Conservation (phyloP, 2,329 filamentous ascomycete species). For the Akanthomyces muscarius region DNA sequence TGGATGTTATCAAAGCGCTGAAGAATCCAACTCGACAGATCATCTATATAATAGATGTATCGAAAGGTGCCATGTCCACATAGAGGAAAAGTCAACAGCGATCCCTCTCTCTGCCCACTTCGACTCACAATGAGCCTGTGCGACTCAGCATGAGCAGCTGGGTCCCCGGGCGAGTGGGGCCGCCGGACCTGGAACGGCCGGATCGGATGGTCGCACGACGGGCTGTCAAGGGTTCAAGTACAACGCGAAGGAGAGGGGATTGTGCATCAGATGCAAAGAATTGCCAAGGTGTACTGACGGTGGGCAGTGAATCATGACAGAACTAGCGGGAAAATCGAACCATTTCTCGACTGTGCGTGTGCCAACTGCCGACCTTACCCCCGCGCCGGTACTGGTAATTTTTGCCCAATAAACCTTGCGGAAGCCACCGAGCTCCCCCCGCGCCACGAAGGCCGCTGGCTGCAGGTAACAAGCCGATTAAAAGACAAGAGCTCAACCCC, state of each 20-base stretch:
- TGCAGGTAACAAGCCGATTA: not conserved
- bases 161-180: conserved; percentile 3
- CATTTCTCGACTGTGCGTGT: not conserved
- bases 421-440: not conserved
- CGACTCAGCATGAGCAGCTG: not conserved
- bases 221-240: not conserved
- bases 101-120: conserved; percentile 10
- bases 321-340: not conserved
- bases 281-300: not conserved
- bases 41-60: not conserved
- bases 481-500: not conserved
- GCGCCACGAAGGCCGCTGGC: not conserved
- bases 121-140: conserved; percentile 6
- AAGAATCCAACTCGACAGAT: too few species aligned
- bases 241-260: too few species aligned
- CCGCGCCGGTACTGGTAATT: not conserved
- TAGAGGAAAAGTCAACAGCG: too few species aligned
- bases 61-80: not conserved
- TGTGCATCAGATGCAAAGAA: not conserved
- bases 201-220: not conserved
- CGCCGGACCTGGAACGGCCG: not conserved
- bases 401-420: not conserved
- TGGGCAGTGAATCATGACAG: too few species aligned
- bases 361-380: not conserved
- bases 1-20: not conserved